These are phyloP conservation scores for Cladosporium sp. DNA, from an alignment of 2,329 filamentous ascomycete species.

Conservation along the genomic window DNA sequence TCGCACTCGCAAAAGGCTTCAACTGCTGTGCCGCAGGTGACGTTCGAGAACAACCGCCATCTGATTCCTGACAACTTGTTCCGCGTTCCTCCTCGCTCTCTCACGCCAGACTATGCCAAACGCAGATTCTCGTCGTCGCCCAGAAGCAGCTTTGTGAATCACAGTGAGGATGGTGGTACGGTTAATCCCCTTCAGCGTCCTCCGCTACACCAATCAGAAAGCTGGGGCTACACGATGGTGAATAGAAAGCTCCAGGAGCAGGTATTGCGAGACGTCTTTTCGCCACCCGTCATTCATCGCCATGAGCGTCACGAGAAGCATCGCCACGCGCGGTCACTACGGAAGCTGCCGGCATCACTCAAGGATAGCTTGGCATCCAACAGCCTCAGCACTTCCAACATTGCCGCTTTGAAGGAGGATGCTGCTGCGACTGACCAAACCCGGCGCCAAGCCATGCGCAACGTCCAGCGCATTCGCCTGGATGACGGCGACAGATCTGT, in stretches of 20 bases:
- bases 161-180: not conserved
- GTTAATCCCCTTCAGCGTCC: slow-evolving; percentile 32
- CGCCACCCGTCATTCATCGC: slow-evolving; percentile 79
- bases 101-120: slow-evolving; percentile 32
- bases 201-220: slow-evolving; percentile 52
- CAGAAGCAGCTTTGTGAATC: slow-evolving; percentile 12
- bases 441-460: slow-evolving; percentile 44
- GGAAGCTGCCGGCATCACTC: slow-evolving; percentile 31
- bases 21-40: slow-evolving; percentile 76
- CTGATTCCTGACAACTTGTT: slow-evolving; percentile 86
- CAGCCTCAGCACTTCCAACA: slow-evolving; percentile 42
- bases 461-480: slow-evolving; percentile 37
- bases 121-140: slow-evolving; percentile 17
- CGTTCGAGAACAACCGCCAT: slow-evolving; percentile 90
- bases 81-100: slow-evolving; percentile 49
- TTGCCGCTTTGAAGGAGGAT: slow-evolving; percentile 29
- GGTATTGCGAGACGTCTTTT: slow-evolving; percentile 88
- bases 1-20: slow-evolving; percentile 76
- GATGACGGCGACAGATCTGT: slow-evolving; percentile 24
- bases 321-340: slow-evolving; percentile 63
- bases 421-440: slow-evolving; percentile 34
- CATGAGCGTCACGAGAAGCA: slow-evolving; percentile 70
- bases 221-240: slow-evolving; percentile 88
- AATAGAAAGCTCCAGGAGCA: slow-evolving; percentile 87
- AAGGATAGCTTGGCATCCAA: slow-evolving; percentile 30